Percentiles rank a stretch among this genome's conserved stretches.
Evolutionary conservation across 1,284 basidiomycete species (phyloP).

Genomic region (Mycena citricolor): DNA sequence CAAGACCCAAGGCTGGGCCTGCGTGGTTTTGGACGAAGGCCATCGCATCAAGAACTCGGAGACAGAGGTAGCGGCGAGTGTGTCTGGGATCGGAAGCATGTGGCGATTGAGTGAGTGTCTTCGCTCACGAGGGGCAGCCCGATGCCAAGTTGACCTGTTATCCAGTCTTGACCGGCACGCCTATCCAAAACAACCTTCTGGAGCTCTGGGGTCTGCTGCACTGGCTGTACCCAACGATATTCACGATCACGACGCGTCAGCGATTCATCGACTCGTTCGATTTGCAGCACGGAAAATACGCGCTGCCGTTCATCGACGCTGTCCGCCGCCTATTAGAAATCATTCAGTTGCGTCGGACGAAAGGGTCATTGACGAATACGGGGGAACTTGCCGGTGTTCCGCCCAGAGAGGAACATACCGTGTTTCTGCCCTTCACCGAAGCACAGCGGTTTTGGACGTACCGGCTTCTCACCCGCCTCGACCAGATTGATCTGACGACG

Average conservation of each 20-base stretch:
- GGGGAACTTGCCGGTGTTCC: conserved; percentile 43
- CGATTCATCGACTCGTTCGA: conserved; percentile 55
- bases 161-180: conserved; percentile 60
- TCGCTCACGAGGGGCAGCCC: too few species aligned
- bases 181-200: conserved; percentile 62
- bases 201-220: conserved; percentile 57
- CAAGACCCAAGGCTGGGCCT: conserved; percentile 54
- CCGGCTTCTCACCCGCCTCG: conserved; percentile 51
- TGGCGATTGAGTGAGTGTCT: conserved; percentile 45
- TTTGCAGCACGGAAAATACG: conserved; percentile 49
- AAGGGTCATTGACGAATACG: conserved; percentile 26
- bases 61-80: conserved; percentile 42
- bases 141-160: background rate
- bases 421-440: conserved; percentile 57
- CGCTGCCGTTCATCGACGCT: conserved; percentile 46
- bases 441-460: conserved; percentile 64
- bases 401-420: conserved; percentile 54
- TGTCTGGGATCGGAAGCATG: conserved; percentile 48
- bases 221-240: conserved; percentile 55
- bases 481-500: conserved; percentile 44
- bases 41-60: conserved; percentile 61
- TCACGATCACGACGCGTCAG: conserved; percentile 46
- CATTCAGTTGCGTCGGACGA: conserved; percentile 63
- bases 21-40: conserved; percentile 61
- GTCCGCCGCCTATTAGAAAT: conserved; percentile 47